Evolutionary conservation across 305 asterid species (phyloP).

Genomic region (Stenogyne calaminthoides): DNA sequence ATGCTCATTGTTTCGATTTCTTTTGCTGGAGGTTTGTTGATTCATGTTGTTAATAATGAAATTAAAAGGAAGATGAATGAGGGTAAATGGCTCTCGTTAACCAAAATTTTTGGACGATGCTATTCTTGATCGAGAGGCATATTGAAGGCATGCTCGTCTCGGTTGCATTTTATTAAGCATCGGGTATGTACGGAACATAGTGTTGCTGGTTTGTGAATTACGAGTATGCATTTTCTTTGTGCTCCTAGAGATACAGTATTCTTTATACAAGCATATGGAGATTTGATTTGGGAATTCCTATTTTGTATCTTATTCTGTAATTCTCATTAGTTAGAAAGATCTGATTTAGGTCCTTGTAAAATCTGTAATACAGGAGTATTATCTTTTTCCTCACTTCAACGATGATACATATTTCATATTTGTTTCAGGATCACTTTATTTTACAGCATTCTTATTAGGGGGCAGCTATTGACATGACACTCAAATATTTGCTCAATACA

Average conservation of each 20-base stretch:
- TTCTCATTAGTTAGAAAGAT: slow-evolving; percentile 6
- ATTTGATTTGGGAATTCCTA: slow-evolving; percentile 19
- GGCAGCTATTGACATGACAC: no score
- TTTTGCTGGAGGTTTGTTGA: slow-evolving; percentile 60
- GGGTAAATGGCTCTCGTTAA: slow-evolving; percentile 80
- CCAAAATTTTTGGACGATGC: slow-evolving; percentile 30
- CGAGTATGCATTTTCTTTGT: background rate
- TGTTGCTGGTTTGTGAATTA: slow-evolving; percentile 10
- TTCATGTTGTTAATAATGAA: slow-evolving; percentile 66
- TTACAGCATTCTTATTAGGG: no score
- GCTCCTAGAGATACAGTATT: slow-evolving; percentile 4
- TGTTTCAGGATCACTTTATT: no score
- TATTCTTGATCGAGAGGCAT: background rate
- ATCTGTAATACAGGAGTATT: background rate
- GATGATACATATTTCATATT: no score
- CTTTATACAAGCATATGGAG: slow-evolving; percentile 17
- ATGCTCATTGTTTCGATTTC: slow-evolving; percentile 70
- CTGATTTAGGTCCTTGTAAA: slow-evolving; percentile 13
- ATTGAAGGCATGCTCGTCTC: slow-evolving; percentile 8
- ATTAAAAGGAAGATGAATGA: slow-evolving; percentile 58
- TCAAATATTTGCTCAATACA: no score
- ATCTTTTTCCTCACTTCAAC: no score
- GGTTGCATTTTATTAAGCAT: slow-evolving; percentile 28
- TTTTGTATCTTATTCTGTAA: slow-evolving; percentile 9
- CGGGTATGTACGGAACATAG: slow-evolving; percentile 19